Evolutionary conservation across 116 monocot genomes (phyloP), one percentile per base, ranked within the genome.

Genomic region (Zostera marina): DNA sequence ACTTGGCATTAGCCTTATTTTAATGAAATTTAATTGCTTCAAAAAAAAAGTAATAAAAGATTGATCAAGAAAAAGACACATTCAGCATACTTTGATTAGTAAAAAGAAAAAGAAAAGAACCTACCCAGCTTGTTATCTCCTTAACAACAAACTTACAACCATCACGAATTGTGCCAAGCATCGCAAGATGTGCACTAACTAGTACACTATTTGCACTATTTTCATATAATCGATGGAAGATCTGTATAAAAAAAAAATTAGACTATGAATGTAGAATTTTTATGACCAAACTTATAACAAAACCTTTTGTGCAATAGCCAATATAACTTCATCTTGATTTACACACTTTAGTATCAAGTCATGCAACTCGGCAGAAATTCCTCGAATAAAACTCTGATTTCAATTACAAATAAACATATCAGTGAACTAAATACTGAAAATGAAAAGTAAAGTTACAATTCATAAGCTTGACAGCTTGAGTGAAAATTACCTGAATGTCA

Each of bases 61-160:
- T 32, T 32, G 32, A 32, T 1, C 32, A 32, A 32, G 32, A 32
- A 32, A 32, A 32, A 32, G 32, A 32, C 32, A 32, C n/a, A 32
- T 5, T 32, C 5, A 32, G 32, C 32, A 32, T 5, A 32, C 32
- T 32, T 32, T 32, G 32, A 32, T 32, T 5, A 57, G 41, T 16
- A 58, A 39, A 60, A 66, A 32, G 3, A 15, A 55, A 10, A 1
- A 3, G 9, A 15, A 56, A 65, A 68, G 42, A 20, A 20, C 72
- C 74, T 85, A 96, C 96, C 96, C 90, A 96, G 68, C 76, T 89
- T 16, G 96, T 96, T 22, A 96, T 58, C 68, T 96, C 96, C 67
- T 96, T 96, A 44, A 89, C 85, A 64, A 83, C 76, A 67, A 80
- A 80, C 63, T 85, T 85, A 76, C 90, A 82, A 49, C 80, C 80